Base-by-base conservation (phyloP, 805 yeast genomes). In the Candida insectorum region DNA sequence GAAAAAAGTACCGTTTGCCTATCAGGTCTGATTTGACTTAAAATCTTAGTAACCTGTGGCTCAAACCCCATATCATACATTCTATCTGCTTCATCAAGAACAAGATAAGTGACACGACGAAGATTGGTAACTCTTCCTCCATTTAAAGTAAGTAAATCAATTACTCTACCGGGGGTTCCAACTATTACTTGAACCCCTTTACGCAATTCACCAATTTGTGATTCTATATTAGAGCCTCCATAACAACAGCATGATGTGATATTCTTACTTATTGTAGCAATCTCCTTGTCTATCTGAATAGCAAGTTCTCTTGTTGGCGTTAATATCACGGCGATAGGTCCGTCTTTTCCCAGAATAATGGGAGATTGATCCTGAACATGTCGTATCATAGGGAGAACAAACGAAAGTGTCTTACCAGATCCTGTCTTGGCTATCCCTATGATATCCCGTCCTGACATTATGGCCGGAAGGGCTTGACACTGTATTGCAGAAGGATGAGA, bases 11-110 rank as follows among this genome's bases (percentile, higher is more conserved):
- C 91, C 12, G 93, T 84, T 51, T 91, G 97, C 30, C 83, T 68
- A 52, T 89, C 96, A 0, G 93, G 93, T 30, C 97, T 68, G 2
- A 86, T 70, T 23, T 83, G 82, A 11, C 74, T 68, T 52, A 88
- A 68, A 15, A 93, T 81, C 48, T 86, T 85, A 45, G 75, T 78
- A 4, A 93, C 87, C 52, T 93, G 98, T 0, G 98, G 97, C 48
- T 87, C 97, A 60, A 93, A 93, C 1, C 98, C 98, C 73, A 93
- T 66, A 56, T 93, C 98, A 62, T 91, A 91, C 84, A 93, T 80
- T 43, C 98, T 63, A 58, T 93, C 98, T 1, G 97, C 97, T 53
- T 93, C 98, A 54, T 93, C 98, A 39, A 93, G 62, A 0, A 89
- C 94, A n/a, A 87, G 69, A 55, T 81, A 87, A 0, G 96, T 80